Base-by-base conservation (phyloP, 1,139 yeast genomes). In the Nadsonia starkeyi-henricii region DNA sequence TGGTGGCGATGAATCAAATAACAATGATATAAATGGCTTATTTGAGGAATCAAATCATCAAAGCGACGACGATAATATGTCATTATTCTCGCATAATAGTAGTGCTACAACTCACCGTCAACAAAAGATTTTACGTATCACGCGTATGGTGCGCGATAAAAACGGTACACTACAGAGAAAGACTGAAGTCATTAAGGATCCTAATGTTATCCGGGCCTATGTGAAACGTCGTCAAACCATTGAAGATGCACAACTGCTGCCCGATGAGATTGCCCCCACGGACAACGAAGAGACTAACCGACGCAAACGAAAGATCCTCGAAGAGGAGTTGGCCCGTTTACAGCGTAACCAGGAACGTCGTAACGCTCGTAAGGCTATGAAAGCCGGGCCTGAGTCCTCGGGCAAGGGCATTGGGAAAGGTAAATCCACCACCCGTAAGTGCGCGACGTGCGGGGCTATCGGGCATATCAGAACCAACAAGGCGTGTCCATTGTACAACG, bases 381-480 rank as follows among this genome's bases (percentile, higher is more conserved):
- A 62, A 51, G 69, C 53, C 18, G 59, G 58, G n/a, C 62, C 57
- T 33, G 54, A 62, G 17, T 57, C 57, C 21, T 54, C 60, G 15
- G 59, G 62, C 33, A 57, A 59, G 44, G 63, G 67, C 19, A 57
- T 58, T 18, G 65, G 64, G 5, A 62, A 63, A 37, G 67, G 64
- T 45, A 85, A 85, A 61, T 79, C 88, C 50, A 85, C 85, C 1
- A 81, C 85, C 7, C 72, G 97, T 61, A 76, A 86, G 59, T 91
- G 97, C 68, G 88, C 94, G 3, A 83, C 94, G 1, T 91, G 97
- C 72, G 97, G 97, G 26, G 94, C 91, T 2, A 75, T 84, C 57
- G 98, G 97, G 0, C 98, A 91, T 63, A 91, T 89, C 54, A 74
- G 94, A 60, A 89, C 97, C 9, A 88, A 86, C 63, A 82, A 82